These are phyloP conservation scores for Monosporascus ibericus DNA, from an alignment of 2,329 filamentous ascomycete genomes.

Conservation along the genomic window DNA sequence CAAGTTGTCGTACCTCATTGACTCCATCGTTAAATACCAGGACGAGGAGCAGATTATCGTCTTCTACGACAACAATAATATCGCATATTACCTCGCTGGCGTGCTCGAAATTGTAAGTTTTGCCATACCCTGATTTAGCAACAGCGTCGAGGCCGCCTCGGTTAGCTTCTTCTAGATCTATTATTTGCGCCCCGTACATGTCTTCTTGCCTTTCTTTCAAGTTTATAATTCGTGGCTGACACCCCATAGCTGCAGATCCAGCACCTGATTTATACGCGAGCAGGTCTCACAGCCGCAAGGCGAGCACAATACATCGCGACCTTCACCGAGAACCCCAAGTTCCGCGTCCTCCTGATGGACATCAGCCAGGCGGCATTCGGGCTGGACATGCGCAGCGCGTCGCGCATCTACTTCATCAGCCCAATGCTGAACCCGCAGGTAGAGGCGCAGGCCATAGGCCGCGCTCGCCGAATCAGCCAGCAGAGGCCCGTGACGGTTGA, in stretches of 20 bases:
- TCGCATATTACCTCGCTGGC: conserved; percentile 79
- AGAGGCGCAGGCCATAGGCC: conserved; percentile 86
- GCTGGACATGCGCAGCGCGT: conserved; percentile 76
- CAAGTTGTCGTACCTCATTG: conserved; percentile 81
- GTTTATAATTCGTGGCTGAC: conserved; percentile 4
- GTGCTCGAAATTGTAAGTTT: conserved; percentile 63
- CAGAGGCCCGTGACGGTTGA: conserved; percentile 74
- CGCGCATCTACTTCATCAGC: conserved; percentile 81
- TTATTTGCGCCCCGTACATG: too few species aligned
- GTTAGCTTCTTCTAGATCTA: too few species aligned
- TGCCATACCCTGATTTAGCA: not conserved
- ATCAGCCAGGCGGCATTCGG: conserved; percentile 85
- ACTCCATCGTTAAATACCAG: conserved; percentile 63
- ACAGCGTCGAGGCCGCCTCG: too few species aligned
- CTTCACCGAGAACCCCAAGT: conserved; percentile 64
- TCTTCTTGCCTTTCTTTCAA: not conserved
- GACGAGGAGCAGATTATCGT: conserved; percentile 77
- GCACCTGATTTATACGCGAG: conserved; percentile 62
- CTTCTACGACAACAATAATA: conserved; percentile 86
- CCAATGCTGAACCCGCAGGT: conserved; percentile 81
- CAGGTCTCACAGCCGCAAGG: conserved; percentile 48
- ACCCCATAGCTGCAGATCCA: conserved; percentile 45
- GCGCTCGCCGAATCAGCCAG: conserved; percentile 83
- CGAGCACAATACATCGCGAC: conserved; percentile 71
- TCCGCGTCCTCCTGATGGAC: conserved; percentile 82